phyloP scores from a whole-genome alignment of 257 asterid genomes.

The Fraxinus anomala region DNA sequence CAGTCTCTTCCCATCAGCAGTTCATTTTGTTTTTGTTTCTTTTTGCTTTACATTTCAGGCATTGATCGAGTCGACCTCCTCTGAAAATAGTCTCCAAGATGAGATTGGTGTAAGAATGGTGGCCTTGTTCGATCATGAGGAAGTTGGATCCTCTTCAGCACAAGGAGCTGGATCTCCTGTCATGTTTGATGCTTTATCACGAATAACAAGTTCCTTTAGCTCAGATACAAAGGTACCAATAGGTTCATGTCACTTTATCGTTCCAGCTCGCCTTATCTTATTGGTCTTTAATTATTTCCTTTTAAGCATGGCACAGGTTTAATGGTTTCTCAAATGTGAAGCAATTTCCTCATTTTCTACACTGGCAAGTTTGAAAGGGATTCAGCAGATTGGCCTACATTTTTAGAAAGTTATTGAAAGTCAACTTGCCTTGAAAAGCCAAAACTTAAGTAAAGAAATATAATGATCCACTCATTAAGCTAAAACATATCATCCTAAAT shows the following conservation, averaged over 20 bases:
- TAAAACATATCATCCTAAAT: not conserved
- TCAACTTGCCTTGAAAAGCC: not conserved
- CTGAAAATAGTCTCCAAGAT: slow-evolving; percentile 65
- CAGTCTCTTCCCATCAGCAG: not conserved
- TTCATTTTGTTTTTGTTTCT: slow-evolving; percentile 16
- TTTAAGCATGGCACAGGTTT: not conserved
- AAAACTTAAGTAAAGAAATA: not conserved
- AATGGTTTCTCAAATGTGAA: not conserved
- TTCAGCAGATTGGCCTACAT: too few relatives aligned
- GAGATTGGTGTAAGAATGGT: slow-evolving; percentile 94
- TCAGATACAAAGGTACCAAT: slow-evolving; percentile 70
- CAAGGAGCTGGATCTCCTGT: slow-evolving; percentile 99
- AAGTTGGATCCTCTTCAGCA: slow-evolving; percentile 91
- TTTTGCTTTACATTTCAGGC: slow-evolving; percentile 58
- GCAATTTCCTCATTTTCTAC: not conserved
- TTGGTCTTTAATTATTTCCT: slow-evolving; percentile 4
- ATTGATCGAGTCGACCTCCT: slow-evolving; percentile 76
- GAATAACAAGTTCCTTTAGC: slow-evolving; percentile 74
- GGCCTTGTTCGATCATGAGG: slow-evolving; percentile 94
- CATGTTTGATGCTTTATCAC: slow-evolving; percentile 78
- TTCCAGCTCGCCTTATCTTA: slow-evolving; percentile 3
- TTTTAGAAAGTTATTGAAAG: too few relatives aligned
- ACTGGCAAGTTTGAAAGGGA: too few relatives aligned
- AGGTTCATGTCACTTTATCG: not conserved
- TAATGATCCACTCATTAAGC: not conserved